A percentile compares a stretch with the other conserved stretches of the same genome.
These are phyloP conservation scores for Pseudonectria foliicola DNA, from an alignment of 2,329 filamentous ascomycete species.

Conservation along the genomic window DNA sequence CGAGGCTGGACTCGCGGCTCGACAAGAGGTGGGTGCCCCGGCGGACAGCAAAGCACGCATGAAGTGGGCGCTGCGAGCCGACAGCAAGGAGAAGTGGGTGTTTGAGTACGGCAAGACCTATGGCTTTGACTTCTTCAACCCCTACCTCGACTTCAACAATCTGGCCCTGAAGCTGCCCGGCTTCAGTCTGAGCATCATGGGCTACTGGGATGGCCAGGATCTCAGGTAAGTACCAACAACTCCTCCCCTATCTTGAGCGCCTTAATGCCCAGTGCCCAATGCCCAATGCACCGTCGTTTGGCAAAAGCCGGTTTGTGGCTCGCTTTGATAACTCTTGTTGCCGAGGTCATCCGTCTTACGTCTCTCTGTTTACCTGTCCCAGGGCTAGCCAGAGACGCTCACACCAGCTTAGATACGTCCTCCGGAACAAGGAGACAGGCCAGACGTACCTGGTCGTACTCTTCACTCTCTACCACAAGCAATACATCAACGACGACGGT, in stretches of 20 bases:
- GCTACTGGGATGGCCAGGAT: conserved; percentile 74
- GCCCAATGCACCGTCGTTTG: too few relatives aligned
- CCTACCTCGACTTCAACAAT: conserved; percentile 77
- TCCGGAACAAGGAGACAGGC: conserved; percentile 70
- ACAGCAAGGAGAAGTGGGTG: conserved; percentile 44
- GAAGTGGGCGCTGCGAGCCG: conserved; percentile 49
- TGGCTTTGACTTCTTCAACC: conserved; percentile 72
- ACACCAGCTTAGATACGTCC: conserved; percentile 83
- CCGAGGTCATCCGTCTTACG: conserved; percentile 12
- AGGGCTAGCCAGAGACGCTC: conserved; percentile 50
- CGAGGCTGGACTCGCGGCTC: conserved; percentile 41
- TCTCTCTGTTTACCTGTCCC: conserved; percentile 14
- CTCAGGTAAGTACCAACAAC: conserved; percentile 51
- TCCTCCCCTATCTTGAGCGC: conserved; percentile 5
- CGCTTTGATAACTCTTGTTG: conserved; percentile 10
- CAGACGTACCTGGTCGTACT: conserved; percentile 74
- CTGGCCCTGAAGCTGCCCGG: conserved; percentile 66
- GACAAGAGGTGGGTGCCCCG: conserved; percentile 45
- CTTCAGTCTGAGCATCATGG: conserved; percentile 65
- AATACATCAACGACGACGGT: conserved; percentile 55
- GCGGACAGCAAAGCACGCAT: conserved; percentile 44
- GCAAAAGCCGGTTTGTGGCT: too few relatives aligned
- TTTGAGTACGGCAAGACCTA: conserved; percentile 49
- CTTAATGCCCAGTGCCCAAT: too few relatives aligned
- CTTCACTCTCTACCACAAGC: conserved; percentile 68